Percentiles rank a stretch among this genome's conserved stretches.
These are phyloP conservation scores for Stephanodiscus triporus DNA, from an alignment of 108 stramenopile genomes.

Conservation along the genomic window DNA sequence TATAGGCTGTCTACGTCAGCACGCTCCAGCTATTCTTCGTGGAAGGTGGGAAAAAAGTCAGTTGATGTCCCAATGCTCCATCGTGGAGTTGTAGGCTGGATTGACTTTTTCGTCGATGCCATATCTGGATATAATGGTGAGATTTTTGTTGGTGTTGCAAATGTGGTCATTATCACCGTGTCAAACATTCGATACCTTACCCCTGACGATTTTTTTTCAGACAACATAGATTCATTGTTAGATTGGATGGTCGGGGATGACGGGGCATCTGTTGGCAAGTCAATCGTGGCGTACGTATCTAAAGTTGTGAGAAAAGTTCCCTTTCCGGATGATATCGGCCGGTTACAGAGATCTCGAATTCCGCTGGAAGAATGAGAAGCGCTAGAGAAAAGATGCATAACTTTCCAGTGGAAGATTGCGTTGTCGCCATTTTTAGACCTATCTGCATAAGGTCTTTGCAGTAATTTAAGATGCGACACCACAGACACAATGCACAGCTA, in stretches of 20 bases:
- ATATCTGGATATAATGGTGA: conserved; percentile 47
- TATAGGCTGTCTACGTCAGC: neutral
- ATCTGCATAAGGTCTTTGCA: neutral
- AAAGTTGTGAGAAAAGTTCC: conserved; percentile 1
- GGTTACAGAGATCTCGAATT: conserved; percentile 1
- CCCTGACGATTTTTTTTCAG: neutral
- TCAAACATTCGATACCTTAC: neutral
- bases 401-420: no score
- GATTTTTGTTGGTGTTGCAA: neutral
- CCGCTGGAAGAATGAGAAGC: conserved; percentile 1
- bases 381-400: neutral
- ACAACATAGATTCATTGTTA: conserved; percentile 5
- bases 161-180: neutral
- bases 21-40: neutral
- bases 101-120: conserved; percentile 34
- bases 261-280: conserved; percentile 3
- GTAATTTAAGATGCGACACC: no score
- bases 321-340: conserved; percentile 5
- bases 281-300: neutral
- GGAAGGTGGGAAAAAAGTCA: conserved; percentile 18
- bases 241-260: conserved; percentile 7
- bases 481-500: no score
- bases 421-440: neutral
- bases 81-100: conserved; percentile 33
- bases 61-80: conserved; percentile 36